Percentiles rank a stretch among this genome's conserved stretches.
Conservation (phyloP, 2,329 filamentous ascomycete species). For the Aspergillus ochraceus region DNA sequence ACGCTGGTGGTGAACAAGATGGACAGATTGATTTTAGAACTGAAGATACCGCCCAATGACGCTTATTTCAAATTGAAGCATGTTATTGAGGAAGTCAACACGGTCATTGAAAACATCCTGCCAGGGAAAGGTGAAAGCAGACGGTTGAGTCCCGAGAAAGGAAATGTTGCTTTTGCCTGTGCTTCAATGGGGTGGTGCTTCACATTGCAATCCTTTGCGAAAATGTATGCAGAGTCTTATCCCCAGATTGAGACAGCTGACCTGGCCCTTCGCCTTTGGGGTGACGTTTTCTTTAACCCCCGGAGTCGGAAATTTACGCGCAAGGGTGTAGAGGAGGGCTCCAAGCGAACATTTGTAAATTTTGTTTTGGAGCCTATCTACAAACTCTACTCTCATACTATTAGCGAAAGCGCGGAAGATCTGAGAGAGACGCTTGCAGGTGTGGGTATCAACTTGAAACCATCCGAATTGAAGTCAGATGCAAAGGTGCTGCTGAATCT, state of each 20-base stretch:
- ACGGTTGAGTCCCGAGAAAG: slow-evolving; percentile 90
- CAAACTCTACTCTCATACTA: slow-evolving; percentile 93
- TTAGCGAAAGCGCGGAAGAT: slow-evolving; percentile 85
- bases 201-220: slow-evolving; percentile 87
- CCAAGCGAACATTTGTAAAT: slow-evolving; percentile 86
- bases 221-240: slow-evolving; percentile 92
- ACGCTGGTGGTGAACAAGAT: slow-evolving; percentile 96
- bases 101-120: slow-evolving; percentile 82
- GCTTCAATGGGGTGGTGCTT: slow-evolving; percentile 96
- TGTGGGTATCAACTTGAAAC: slow-evolving; percentile 83
- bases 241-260: slow-evolving; percentile 77
- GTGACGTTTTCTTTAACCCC: slow-evolving; percentile 95
- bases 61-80: slow-evolving; percentile 99
- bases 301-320: slow-evolving; percentile 86
- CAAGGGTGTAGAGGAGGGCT: slow-evolving; percentile 76
- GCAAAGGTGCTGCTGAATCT: slow-evolving; percentile 84
- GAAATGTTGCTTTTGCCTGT: slow-evolving; percentile 96
- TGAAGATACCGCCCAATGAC: slow-evolving; percentile 90
- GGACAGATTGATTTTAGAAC: slow-evolving; percentile 89
- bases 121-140: slow-evolving; percentile 77
- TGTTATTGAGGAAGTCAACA: slow-evolving; percentile 98
- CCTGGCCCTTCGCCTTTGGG: slow-evolving; percentile 86
- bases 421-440: slow-evolving; percentile 75
- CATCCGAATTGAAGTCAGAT: slow-evolving; percentile 86
- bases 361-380: slow-evolving; percentile 97